Conservation (phyloP, 352 stramenopile genomes). For the Globisporangium echinulatum region DNA sequence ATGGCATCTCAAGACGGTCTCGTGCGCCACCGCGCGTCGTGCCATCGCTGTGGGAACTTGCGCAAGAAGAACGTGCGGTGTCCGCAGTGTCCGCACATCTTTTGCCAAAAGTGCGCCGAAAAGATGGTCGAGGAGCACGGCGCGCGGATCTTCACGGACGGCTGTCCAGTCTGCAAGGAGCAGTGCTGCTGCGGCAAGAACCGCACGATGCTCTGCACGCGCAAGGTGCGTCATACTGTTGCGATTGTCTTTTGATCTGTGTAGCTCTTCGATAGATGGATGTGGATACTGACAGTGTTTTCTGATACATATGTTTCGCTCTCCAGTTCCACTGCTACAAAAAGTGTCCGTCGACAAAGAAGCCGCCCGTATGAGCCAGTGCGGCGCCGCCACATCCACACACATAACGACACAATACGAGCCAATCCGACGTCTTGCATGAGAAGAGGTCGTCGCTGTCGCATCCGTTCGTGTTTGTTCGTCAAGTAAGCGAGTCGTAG, state of each 20-base stretch:
- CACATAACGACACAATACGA: too few species aligned
- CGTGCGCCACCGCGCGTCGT: conserved; percentile 75
- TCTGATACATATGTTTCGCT: neutral
- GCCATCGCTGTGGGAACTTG: conserved; percentile 83
- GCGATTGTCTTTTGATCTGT: too few species aligned
- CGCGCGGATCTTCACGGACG: conserved; percentile 61
- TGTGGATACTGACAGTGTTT: too few species aligned
- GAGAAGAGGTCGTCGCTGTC: too few species aligned
- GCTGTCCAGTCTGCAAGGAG: conserved; percentile 85
- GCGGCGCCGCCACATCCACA: too few species aligned
- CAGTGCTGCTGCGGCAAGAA: conserved; percentile 87
- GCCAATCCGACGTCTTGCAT: too few species aligned
- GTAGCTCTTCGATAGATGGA: too few species aligned
- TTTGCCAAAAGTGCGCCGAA: conserved; percentile 83
- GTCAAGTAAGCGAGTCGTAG: too few species aligned
- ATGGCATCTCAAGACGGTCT: conserved; percentile 21
- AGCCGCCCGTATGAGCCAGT: conserved; percentile 19
- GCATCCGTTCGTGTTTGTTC: too few species aligned
- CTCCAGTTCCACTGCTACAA: conserved; percentile 87
- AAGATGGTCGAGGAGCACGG: conserved; percentile 88
- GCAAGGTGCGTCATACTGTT: conserved; percentile 34
- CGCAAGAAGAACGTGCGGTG: conserved; percentile 86
- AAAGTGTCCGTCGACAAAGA: conserved; percentile 83
- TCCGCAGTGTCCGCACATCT: conserved; percentile 82
- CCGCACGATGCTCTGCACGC: conserved; percentile 52